phyloP scores from a whole-genome alignment of 2,329 filamentous ascomycete species.

The Fusarium sp. region DNA sequence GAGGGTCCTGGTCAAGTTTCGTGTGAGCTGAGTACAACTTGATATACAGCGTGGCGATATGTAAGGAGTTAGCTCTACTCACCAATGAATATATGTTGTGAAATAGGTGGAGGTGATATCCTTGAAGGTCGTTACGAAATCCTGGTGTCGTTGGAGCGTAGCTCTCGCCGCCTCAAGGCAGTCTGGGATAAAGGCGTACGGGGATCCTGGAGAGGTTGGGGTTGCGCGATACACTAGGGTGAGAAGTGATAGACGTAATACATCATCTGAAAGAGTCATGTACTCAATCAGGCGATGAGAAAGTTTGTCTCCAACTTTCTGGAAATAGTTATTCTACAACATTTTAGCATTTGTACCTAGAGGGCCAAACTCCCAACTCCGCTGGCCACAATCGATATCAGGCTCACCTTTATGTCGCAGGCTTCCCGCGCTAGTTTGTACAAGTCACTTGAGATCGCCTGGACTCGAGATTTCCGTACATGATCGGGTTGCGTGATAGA shows the following conservation, averaged over 20 bases:
- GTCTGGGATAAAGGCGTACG: slow-evolving; percentile 2
- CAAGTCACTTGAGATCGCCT: not conserved
- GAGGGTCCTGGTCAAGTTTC: slow-evolving; percentile 3
- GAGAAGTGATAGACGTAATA: slow-evolving; percentile 22
- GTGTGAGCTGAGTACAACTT: not conserved
- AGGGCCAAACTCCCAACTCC: not conserved
- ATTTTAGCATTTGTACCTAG: not conserved
- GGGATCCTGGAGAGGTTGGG: not conserved
- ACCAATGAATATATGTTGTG: not conserved
- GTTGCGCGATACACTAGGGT: slow-evolving; percentile 22
- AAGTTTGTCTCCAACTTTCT: not conserved
- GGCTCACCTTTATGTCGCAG: not conserved
- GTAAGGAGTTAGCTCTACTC: not conserved
- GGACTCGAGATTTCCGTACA: not conserved
- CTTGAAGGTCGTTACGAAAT: not conserved
- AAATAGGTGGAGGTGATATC: not conserved
- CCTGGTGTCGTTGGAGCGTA: slow-evolving; percentile 8
- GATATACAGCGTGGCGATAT: not conserved
- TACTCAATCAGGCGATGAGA: not conserved
- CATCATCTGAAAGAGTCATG: slow-evolving; percentile 16
- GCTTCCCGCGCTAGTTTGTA: not conserved
- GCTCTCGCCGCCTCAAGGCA: slow-evolving; percentile 19
- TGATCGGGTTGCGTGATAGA: slow-evolving; percentile 10
- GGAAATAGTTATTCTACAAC: not conserved
- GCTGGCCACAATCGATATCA: not conserved